Evolutionary conservation across 2,329 filamentous ascomycete species (phyloP).

Genomic region (Monilinia fructicola): DNA sequence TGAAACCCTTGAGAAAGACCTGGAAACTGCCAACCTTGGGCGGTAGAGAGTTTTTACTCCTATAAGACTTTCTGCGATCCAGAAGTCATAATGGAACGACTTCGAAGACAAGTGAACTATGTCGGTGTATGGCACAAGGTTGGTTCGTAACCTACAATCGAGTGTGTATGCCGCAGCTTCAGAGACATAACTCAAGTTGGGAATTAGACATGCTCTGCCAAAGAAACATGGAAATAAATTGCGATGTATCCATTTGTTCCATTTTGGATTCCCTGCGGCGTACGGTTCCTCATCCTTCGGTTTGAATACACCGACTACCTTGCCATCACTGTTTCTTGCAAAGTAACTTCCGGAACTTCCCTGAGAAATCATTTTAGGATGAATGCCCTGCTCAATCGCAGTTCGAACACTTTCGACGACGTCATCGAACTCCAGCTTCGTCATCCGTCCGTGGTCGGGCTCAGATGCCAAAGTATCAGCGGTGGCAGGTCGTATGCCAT

Average conservation of each 20-base stretch:
- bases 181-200: slow-evolving; percentile 95
- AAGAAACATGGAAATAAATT: slow-evolving; percentile 98
- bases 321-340: slow-evolving; percentile 84
- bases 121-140: slow-evolving; percentile 94
- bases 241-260: slow-evolving; percentile 99
- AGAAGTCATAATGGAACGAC: slow-evolving; percentile 97
- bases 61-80: slow-evolving; percentile 84
- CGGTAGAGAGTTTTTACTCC: slow-evolving; percentile 82
- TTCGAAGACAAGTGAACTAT: slow-evolving; percentile 93
- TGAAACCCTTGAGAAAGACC: slow-evolving; percentile 94
- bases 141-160: slow-evolving; percentile 83
- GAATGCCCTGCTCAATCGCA: slow-evolving; percentile 86
- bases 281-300: slow-evolving; percentile 99
- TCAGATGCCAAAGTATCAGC: slow-evolving; percentile 68
- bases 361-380: slow-evolving; percentile 94
- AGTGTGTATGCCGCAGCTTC: slow-evolving; percentile 96
- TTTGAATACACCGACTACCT: slow-evolving; percentile 97
- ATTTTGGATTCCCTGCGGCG: slow-evolving; percentile 94
- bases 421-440: slow-evolving; percentile 78
- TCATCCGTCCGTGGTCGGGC: slow-evolving; percentile 65
- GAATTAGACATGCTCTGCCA: slow-evolving; percentile 88
- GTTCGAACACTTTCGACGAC: slow-evolving; percentile 86
- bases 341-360: slow-evolving; percentile 98
- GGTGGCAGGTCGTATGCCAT: slow-evolving; percentile 78
- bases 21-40: slow-evolving; percentile 95